phyloP scores from a whole-genome alignment of 2,329 filamentous ascomycete genomes.

The Xylariaceae sp. region DNA sequence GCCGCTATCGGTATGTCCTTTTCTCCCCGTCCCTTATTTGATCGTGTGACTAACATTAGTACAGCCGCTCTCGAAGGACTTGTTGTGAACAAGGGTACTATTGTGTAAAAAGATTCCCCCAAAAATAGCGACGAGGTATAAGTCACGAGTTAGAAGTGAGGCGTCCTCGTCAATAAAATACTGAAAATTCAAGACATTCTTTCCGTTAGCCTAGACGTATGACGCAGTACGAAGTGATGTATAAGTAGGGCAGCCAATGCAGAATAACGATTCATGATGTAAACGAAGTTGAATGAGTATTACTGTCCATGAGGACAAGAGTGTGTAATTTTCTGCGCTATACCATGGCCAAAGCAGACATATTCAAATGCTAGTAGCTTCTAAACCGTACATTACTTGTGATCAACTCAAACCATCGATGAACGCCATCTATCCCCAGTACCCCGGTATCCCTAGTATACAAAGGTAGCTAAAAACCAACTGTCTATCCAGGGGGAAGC shows the following conservation, averaged over 20 bases:
- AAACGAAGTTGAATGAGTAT: neutral
- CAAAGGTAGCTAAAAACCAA: neutral
- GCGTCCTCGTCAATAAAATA: neutral
- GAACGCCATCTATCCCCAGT: conserved; percentile 14
- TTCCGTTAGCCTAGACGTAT: neutral
- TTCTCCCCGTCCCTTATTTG: neutral
- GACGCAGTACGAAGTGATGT: neutral
- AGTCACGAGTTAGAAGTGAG: neutral
- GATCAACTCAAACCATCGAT: conserved; percentile 10
- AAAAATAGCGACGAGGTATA: neutral
- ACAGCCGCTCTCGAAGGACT: conserved; percentile 78
- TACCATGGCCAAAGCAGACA: conserved; percentile 5
- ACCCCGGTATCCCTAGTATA: neutral
- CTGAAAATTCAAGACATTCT: neutral
- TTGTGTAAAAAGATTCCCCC: conserved; percentile 38
- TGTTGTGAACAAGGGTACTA: conserved; percentile 83
- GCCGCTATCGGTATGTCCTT: conserved; percentile 68
- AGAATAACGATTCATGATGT: neutral
- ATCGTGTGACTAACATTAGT: conserved; percentile 13
- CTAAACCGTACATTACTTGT: conserved; percentile 19
- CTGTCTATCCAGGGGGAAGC: conserved; percentile 73
- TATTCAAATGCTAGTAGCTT: conserved; percentile 20
- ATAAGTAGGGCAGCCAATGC: neutral
- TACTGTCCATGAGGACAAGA: neutral
- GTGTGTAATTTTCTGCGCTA: neutral